phyloP scores from a whole-genome alignment of 2,329 filamentous ascomycete species.

The Ophiocordyceps unilateralis region DNA sequence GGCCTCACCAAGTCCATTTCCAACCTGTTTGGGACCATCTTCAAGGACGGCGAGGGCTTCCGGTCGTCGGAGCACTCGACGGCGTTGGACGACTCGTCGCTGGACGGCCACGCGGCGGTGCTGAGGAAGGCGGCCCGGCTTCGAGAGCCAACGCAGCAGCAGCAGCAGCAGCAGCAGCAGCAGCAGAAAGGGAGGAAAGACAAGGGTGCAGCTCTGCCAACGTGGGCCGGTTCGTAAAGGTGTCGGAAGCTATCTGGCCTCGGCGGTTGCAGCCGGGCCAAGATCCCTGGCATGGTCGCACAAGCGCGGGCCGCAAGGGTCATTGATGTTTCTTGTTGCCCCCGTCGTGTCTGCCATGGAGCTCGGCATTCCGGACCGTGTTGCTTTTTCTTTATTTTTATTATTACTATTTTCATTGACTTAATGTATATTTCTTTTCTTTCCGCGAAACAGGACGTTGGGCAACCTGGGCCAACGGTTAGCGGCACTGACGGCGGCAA shows the following conservation, averaged over 20 bases:
- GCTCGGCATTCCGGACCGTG: background rate
- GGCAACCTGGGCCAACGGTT: background rate
- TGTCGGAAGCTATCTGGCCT: background rate
- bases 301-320: background rate
- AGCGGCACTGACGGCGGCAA: background rate
- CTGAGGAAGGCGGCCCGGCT: constrained; percentile 2
- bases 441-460: too few relatives aligned
- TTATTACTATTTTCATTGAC: background rate
- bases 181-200: constrained; percentile 1
- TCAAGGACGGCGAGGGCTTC: constrained; percentile 65
- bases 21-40: constrained; percentile 51
- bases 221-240: background rate
- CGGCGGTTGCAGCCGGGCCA: background rate
- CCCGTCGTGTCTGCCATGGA: too few relatives aligned
- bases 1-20: constrained; percentile 56
- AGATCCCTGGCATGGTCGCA: background rate
- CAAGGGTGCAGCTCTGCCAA: background rate
- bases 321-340: background rate
- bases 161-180: background rate
- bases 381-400: background rate
- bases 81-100: constrained; percentile 10
- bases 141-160: background rate
- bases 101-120: constrained; percentile 10
- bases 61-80: constrained; percentile 11
- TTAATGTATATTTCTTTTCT: background rate